Evolutionary conservation across 495 filamentous ascomycete species (phyloP).

Genomic region (Apiosordaria backusii): DNA sequence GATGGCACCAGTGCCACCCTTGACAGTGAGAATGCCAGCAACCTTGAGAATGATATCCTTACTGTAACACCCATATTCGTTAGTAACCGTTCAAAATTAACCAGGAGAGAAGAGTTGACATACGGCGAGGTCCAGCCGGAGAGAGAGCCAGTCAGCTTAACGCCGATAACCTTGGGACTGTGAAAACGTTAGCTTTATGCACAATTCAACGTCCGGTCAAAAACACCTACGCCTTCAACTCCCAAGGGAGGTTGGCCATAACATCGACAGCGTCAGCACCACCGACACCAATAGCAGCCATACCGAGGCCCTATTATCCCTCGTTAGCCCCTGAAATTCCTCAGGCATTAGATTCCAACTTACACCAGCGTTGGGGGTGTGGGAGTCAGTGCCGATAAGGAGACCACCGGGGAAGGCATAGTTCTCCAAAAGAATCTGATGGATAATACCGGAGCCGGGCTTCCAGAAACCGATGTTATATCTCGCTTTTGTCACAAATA

Average conservation of each 20-base stretch:
- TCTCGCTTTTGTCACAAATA: conserved; percentile 55
- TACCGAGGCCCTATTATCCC: conserved; percentile 66
- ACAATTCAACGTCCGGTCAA: neutral
- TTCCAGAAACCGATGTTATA: conserved; percentile 99
- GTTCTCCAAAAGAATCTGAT: conserved; percentile 98
- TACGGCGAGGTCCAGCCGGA: conserved; percentile 90
- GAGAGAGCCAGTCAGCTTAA: conserved; percentile 84
- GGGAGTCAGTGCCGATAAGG: conserved; percentile 97
- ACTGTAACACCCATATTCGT: no score
- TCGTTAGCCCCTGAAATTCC: neutral
- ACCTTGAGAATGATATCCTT: conserved; percentile 98
- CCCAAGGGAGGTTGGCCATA: conserved; percentile 97
- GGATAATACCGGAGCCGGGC: conserved; percentile 98
- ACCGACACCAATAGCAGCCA: conserved; percentile 95
- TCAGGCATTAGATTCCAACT: neutral
- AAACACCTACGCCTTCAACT: conserved; percentile 69
- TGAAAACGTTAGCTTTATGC: neutral
- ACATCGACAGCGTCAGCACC: conserved; percentile 99
- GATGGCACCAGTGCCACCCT: conserved; percentile 96
- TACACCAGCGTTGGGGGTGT: conserved; percentile 94
- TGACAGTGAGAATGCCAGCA: conserved; percentile 93
- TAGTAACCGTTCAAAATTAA: no score
- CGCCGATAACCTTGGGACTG: conserved; percentile 86
- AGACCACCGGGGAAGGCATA: conserved; percentile 97
- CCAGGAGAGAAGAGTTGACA: no score